A percentile compares a stretch with the other conserved stretches of the same genome.
Evolutionary conservation across 192 early-diverging fungal genomes (phyloP).

Genomic region (Fimicolochytrium jonesii): DNA sequence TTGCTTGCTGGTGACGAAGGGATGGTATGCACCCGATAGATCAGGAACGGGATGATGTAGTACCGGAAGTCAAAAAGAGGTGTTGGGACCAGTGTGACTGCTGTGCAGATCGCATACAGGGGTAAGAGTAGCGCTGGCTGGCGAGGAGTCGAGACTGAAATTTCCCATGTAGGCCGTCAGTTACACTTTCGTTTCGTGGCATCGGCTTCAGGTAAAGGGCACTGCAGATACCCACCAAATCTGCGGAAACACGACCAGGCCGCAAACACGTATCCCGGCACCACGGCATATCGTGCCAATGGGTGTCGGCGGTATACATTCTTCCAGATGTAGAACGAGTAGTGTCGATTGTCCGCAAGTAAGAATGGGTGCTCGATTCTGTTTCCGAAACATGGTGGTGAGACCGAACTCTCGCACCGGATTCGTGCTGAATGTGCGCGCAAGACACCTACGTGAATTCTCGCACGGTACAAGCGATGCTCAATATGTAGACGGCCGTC

Average conservation of each 20-base stretch:
- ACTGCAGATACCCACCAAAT: constrained; percentile 39
- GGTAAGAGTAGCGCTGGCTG: constrained; percentile 52
- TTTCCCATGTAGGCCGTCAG: too few species aligned
- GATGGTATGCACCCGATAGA: constrained; percentile 66
- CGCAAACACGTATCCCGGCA: constrained; percentile 62
- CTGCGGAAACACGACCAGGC: constrained; percentile 34
- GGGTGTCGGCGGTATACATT: constrained; percentile 61
- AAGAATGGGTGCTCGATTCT: constrained; percentile 91
- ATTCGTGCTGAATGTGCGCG: too few species aligned
- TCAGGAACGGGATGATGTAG: constrained; percentile 81
- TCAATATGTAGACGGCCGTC: too few species aligned
- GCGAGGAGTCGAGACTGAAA: too few species aligned
- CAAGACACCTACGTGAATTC: too few species aligned
- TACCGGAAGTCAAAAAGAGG: constrained; percentile 95
- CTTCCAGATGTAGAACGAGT: constrained; percentile 93
- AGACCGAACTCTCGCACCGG: too few species aligned
- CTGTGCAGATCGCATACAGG: constrained; percentile 47
- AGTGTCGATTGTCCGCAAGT: constrained; percentile 93
- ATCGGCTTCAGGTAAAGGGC: too few species aligned
- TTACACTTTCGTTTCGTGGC: too few species aligned
- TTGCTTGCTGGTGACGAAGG: too few species aligned
- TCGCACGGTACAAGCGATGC: too few species aligned
- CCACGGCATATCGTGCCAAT: constrained; percentile 50
- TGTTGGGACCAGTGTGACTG: constrained; percentile 76
- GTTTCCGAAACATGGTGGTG: too few species aligned